Conservation (phyloP, 1,139 yeast genomes). For the Candida labiduridarum region DNA sequence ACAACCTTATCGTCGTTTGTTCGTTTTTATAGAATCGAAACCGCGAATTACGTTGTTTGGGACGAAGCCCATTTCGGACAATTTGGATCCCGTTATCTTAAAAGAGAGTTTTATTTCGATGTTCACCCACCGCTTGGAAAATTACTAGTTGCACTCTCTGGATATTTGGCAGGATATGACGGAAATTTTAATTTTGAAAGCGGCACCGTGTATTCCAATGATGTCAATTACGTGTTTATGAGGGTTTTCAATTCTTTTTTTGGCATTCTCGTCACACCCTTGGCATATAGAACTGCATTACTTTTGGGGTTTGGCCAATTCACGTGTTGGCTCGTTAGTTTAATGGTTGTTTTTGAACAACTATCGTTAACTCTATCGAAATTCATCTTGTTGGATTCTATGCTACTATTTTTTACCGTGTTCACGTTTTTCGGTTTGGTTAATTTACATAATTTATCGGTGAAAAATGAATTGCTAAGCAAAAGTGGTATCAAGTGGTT, state of each 20-base stretch:
- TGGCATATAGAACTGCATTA: slow-evolving; percentile 62
- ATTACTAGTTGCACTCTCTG: slow-evolving; percentile 67
- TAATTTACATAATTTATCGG: slow-evolving; percentile 52
- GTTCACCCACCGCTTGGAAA: slow-evolving; percentile 83
- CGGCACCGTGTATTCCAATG: slow-evolving; percentile 57
- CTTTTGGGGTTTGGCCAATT: slow-evolving; percentile 46
- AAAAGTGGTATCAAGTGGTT: slow-evolving; percentile 57
- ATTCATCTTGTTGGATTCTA: slow-evolving; percentile 73
- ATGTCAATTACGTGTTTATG: slow-evolving; percentile 59
- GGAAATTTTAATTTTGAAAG: slow-evolving; percentile 69
- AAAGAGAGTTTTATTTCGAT: slow-evolving; percentile 71
- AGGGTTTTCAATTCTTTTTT: slow-evolving; percentile 67
- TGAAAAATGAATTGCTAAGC: slow-evolving; percentile 41
- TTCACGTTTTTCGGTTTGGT: slow-evolving; percentile 60
- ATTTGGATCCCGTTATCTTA: slow-evolving; percentile 63
- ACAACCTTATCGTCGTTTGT: slow-evolving; percentile 67
- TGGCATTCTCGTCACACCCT: slow-evolving; percentile 63
- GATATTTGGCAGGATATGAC: slow-evolving; percentile 67
- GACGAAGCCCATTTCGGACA: slow-evolving; percentile 92
- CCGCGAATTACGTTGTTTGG: slow-evolving; percentile 78
- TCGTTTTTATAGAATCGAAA: slow-evolving; percentile 68
- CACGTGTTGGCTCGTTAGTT: slow-evolving; percentile 55
- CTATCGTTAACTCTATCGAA: slow-evolving; percentile 67
- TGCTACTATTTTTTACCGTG: slow-evolving; percentile 70
- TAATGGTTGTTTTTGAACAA: slow-evolving; percentile 68